phyloP scores from a whole-genome alignment of 2,329 filamentous ascomycete genomes.

The Clarireedia homoeocarpa region DNA sequence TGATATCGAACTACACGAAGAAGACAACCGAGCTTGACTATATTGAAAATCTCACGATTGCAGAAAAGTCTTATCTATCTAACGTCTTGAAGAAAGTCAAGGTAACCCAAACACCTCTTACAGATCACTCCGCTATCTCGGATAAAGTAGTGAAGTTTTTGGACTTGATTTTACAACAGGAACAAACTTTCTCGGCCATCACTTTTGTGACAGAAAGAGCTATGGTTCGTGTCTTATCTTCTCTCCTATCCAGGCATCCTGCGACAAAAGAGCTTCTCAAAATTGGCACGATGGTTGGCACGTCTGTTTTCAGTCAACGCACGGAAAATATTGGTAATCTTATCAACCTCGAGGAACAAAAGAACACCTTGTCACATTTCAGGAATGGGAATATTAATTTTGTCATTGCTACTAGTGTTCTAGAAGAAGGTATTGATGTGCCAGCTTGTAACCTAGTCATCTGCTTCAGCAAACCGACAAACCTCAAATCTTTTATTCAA shows the following conservation, averaged over 20 bases:
- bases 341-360: conserved; percentile 30
- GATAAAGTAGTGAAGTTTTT: conserved; percentile 52
- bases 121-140: conserved; percentile 52
- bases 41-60: conserved; percentile 33
- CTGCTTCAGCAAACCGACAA: conserved; percentile 54
- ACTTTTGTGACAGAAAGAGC: conserved; percentile 60
- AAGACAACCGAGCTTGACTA: conserved; percentile 31
- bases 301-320: conserved; percentile 33
- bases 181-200: conserved; percentile 44
- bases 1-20: conserved; percentile 39
- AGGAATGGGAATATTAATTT: conserved; percentile 44
- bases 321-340: conserved; percentile 36
- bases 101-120: conserved; percentile 31
- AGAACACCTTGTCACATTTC: conserved; percentile 41
- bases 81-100: conserved; percentile 36
- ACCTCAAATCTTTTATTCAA: conserved; percentile 58
- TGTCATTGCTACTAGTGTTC: conserved; percentile 53
- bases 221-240: conserved; percentile 51
- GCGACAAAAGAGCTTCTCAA: conserved; percentile 37
- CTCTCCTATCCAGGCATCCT: conserved; percentile 42
- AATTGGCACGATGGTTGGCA: conserved; percentile 49
- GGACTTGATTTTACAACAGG: conserved; percentile 38
- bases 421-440: conserved; percentile 60
- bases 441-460: conserved; percentile 55
- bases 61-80: conserved; percentile 50